A percentile compares a stretch with the other conserved stretches of the same genome.
Conservation (phyloP, 352 stramenopile species). For the Globisporangium polare region DNA sequence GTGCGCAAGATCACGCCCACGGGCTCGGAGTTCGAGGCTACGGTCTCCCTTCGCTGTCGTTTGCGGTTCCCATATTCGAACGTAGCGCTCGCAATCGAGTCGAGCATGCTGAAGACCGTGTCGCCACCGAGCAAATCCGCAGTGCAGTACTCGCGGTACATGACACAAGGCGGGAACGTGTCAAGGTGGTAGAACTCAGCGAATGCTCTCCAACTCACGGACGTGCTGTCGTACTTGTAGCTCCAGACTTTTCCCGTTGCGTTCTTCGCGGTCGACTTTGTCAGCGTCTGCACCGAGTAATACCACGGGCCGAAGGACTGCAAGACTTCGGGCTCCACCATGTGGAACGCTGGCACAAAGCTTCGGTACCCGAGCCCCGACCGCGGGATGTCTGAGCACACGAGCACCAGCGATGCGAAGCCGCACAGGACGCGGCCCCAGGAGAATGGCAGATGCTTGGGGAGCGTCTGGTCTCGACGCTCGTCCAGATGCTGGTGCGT, state of each 20-base stretch:
- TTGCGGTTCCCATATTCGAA: background rate
- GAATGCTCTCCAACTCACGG: background rate
- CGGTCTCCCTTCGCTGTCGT: background rate
- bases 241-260: background rate
- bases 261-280: background rate
- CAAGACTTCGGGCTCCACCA: background rate
- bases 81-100: background rate
- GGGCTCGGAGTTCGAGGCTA: background rate
- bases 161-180: background rate
- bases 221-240: constrained; percentile 1
- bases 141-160: background rate
- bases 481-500: background rate
- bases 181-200: background rate
- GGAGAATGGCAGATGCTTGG: background rate
- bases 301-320: background rate
- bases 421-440: background rate
- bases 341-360: background rate
- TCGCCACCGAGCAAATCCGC: background rate
- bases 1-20: background rate
- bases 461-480: background rate
- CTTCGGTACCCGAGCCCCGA: background rate
- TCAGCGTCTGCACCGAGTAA: background rate
- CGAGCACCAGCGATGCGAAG: background rate
- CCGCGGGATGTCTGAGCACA: background rate
- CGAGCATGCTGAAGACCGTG: background rate